Conservation (phyloP, 139 green algal genomes). For the Volvox reticuliferus region DNA sequence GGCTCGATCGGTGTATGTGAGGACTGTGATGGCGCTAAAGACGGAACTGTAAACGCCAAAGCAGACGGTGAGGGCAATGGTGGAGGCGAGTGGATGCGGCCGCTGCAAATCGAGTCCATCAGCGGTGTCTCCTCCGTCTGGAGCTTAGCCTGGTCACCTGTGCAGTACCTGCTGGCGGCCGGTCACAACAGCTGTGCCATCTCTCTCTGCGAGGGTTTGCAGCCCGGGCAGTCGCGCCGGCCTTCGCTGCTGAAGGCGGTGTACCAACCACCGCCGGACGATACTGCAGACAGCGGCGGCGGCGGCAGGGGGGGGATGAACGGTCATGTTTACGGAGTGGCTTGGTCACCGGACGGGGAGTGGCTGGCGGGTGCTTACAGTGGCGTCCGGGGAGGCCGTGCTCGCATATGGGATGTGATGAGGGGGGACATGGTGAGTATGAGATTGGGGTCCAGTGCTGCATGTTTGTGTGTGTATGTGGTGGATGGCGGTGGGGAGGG, state of each 20-base stretch:
- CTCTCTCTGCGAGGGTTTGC: neutral
- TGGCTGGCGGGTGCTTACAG: slow-evolving; percentile 7
- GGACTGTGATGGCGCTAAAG: too few relatives aligned
- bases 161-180: neutral
- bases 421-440: neutral
- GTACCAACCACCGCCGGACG: neutral
- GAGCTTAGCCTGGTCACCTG: neutral
- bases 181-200: neutral
- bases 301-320: neutral
- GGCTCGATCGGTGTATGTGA: too few relatives aligned
- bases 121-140: neutral
- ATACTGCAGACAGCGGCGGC: neutral
- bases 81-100: neutral
- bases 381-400: neutral
- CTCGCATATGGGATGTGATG: slow-evolving; percentile 19
- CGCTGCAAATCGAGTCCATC: neutral
- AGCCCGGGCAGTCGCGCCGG: neutral
- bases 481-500: too few relatives aligned
- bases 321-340: slow-evolving; percentile 15
- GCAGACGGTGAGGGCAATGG: neutral
- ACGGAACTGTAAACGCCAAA: too few relatives aligned
- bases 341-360: neutral
- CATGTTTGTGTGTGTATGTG: neutral
- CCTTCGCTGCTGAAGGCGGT: neutral
- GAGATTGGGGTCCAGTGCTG: too few relatives aligned